phyloP scores from a whole-genome alignment of 2,329 filamentous ascomycete genomes.

The Cladobotryum protrusum region DNA sequence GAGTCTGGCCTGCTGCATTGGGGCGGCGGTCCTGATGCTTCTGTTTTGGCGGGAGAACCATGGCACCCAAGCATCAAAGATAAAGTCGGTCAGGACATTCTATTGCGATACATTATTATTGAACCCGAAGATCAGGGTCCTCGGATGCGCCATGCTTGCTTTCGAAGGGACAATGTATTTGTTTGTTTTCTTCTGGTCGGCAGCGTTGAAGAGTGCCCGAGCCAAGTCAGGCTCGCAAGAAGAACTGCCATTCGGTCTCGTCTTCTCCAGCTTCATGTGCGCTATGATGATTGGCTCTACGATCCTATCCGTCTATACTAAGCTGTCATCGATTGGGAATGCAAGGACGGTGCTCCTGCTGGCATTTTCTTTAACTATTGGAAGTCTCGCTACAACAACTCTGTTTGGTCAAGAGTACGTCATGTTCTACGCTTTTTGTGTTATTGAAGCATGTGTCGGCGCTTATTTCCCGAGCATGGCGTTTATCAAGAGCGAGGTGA shows the following conservation, averaged over 20 bases:
- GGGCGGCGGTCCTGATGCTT: conserved; percentile 33
- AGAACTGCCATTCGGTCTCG: conserved; percentile 39
- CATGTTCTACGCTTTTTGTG: conserved; percentile 50
- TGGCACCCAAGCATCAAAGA: conserved; percentile 9
- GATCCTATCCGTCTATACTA: not conserved
- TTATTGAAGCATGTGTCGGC: conserved; percentile 52
- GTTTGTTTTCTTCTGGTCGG: conserved; percentile 58
- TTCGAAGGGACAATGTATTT: conserved; percentile 59
- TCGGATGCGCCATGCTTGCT: conserved; percentile 48
- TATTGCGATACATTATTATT: conserved; percentile 1
- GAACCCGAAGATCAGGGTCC: conserved; percentile 35
- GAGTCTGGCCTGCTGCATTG: conserved; percentile 32
- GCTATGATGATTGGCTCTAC: conserved; percentile 51
- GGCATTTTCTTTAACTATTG: conserved; percentile 26
- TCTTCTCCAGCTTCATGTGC: conserved; percentile 52
- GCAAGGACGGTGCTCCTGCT: conserved; percentile 30
- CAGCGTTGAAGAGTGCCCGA: conserved; percentile 42
- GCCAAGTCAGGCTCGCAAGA: conserved; percentile 21
- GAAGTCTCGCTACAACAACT: conserved; percentile 35
- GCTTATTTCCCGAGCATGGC: conserved; percentile 52
- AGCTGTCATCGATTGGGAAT: not conserved
- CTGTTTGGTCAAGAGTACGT: conserved; percentile 35
- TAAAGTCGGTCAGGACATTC: not conserved
- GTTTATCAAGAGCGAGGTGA: conserved; percentile 45
- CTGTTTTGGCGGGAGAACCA: conserved; percentile 34